Evolutionary conservation across 1,139 yeast genomes (phyloP), one percentile per base, ranked within the genome.

Genomic region (Yamadazyma pseudoaaseri): DNA sequence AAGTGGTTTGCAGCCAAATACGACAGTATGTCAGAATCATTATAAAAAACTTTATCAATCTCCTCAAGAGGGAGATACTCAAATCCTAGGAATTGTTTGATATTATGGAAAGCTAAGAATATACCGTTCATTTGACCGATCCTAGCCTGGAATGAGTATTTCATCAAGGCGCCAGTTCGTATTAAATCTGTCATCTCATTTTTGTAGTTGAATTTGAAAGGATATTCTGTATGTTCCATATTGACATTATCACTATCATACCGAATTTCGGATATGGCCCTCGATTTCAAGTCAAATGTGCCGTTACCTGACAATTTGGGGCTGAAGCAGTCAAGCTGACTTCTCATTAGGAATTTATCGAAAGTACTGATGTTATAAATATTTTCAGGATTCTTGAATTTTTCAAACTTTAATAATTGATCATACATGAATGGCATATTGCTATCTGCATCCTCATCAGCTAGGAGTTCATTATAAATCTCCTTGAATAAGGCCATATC

Each of bases 61-160:
- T 81, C 86, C 4, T 66, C 62, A 31, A 89, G 60, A 1, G 96
- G 92, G 17, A 92, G 58, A 56, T 92, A 92, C 56, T 89, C 92
- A 59, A 89, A 92, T 3, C 97, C 98, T 58, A 92, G 86, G 51
- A 90, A 76, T 29, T 80, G 68, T 27, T 77, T 72, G 35, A 89
- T 73, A 54, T 89, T 92, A 59, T 92, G 98, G 54, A 83, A 92
- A 0, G 96, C 96, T 16, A 92, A 70, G 47, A 86, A 89, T 4
- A 92, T 87, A 5, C 98, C 98, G 57, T 90, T 97, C 98, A 92
- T 92, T 48, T 85, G 81, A 2, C 98, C 98, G 30, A 92, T 85
- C 42, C 97, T 70, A 0, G 97, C 97, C 56, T 92, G 98, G 44
- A 90, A 69, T 9, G 86, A 74, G 52, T 90, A 92, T 57, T 92